Evolutionary conservation across 495 filamentous ascomycete genomes (phyloP), one percentile per base, ranked within the genome.

Genomic region (Aspergillus ostianus): DNA sequence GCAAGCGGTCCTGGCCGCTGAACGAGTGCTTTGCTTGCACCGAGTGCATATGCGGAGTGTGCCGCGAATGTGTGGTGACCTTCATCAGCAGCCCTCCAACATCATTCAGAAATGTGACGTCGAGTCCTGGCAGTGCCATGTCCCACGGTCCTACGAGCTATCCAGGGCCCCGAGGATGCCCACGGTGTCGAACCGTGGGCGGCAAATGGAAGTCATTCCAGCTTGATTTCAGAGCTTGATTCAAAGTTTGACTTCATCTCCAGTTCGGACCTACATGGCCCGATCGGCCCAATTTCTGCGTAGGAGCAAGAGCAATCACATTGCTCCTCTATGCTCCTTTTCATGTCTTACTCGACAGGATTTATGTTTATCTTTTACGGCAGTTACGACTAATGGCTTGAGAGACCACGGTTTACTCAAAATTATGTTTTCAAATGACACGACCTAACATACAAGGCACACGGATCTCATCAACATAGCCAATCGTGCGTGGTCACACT

Each of bases 1-100:
- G 92, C 69, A 87, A 88, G 60, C 83, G 86, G 19, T 72, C 88
- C 4, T 91, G 87, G 59, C 72, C 88, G 3, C 72, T 97, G 48
- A 86, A 85, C 58, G 88, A 93, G 58, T 91, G 89, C 30, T 97
- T 89, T 68, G 92, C 92, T 13, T 97, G 92, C 73, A 96, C 92
- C 0, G 92, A 96, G 68, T 97, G 92, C 70, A 96, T 97, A 53
- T 94, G 90, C 68, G 92, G 92, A 2, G 82, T 96, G 51, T 97
- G 92, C 67, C 87, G 84, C 55, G 88, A 89, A 47, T 97, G 92
- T 59, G 90, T 96, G 18, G 85, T 89, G 61, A 85, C 89, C 62
- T 82, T 94, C 57, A 88, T 91, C 19, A 77, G 75, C 59, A 81
- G 75, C 52, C 77, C 78, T 10, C 74, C 75, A 0, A 57, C 67